These are phyloP conservation scores for Euphrasia arctica DNA, from an alignment of 305 asterid species.

Conservation along the genomic window DNA sequence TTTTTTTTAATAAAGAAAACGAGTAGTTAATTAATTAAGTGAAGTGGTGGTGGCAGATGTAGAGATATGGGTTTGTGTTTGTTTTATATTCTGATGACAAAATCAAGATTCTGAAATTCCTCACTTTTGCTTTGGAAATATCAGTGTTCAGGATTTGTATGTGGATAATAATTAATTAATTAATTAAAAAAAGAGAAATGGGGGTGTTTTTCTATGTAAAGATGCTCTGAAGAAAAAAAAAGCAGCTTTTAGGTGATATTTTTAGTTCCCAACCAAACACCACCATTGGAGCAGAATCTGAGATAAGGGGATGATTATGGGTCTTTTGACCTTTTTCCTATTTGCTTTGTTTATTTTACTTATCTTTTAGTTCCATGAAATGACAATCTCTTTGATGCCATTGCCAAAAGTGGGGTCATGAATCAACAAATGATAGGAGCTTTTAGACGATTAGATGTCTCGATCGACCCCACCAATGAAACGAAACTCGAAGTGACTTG, in stretches of 20 bases:
- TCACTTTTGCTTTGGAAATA: constrained; percentile 17
- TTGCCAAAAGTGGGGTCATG: constrained; percentile 23
- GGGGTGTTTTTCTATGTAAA: constrained; percentile 34
- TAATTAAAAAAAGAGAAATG: background rate
- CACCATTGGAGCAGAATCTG: constrained; percentile 88
- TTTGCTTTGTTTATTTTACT: constrained; percentile 17
- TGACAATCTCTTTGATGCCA: constrained; percentile 29
- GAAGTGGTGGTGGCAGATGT: background rate
- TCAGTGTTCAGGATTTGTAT: constrained; percentile 31
- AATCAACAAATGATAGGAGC: constrained; percentile 32
- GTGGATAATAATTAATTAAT: constrained; percentile 25
- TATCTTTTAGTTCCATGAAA: constrained; percentile 32
- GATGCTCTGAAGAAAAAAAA: constrained; percentile 53
- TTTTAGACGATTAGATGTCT: too few species aligned
- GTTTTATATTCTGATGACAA: background rate
- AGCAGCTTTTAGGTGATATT: constrained; percentile 57
- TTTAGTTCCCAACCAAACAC: constrained; percentile 61
- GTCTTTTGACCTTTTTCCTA: constrained; percentile 35
- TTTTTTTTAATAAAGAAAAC: background rate
- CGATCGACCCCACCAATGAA: too few species aligned
- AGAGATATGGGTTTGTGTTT: background rate
- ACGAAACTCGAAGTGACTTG: too few species aligned
- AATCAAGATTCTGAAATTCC: background rate
- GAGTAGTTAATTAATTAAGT: background rate
- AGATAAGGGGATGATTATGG: constrained; percentile 64